Evolutionary conservation across 2,329 filamentous ascomycete genomes (phyloP), one percentile per base, ranked within the genome.

Genomic region (Dothistroma septosporum): DNA sequence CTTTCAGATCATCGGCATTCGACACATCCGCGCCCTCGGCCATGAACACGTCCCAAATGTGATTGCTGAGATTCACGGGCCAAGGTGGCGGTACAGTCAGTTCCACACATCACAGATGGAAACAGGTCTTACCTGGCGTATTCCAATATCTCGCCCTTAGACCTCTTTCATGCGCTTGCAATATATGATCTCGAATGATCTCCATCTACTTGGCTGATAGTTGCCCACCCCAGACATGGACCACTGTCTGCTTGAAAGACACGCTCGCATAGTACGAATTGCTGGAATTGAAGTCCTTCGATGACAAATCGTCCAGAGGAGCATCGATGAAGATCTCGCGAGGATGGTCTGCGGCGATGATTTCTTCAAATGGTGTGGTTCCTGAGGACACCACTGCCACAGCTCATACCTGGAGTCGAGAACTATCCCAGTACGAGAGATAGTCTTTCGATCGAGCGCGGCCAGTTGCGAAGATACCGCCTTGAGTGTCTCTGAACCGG

Each of bases 311-410:
- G 56, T 78, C 72, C 0, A 89, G 77, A 0, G 86, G 86, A 0
- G 87, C 87, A 66, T 90, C 87, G 69, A 86, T 56, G 66, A 70
- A 73, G 56, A 84, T 75, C 70, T 89, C 85, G 32, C 84, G 66
- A 62, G 83, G 79, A 0, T 79, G 83, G 5, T 75, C 65, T 66
- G 84, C 83, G n/a, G 75, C 72, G 3, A 79, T 74, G 9, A 88
- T 68, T 6, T 81, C 68, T 55, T 84, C 78, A 65, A 87, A 86
- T 0, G 82, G 84, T 0, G 84, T 81, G 64, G 83, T 83, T 9
- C 88, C 88, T 1, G 87, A 89, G 1, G 82, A 86, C 1, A 91
- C 85, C 1, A 91, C 81, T 0, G 87, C 91, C 44, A 91, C 74
- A 0, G 85, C 84, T 0, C 87, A 77, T n/a, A 75, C 69, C 33